Evolutionary conservation across 2,329 filamentous ascomycete species (phyloP).

Genomic region (Hypoxylon sp.): DNA sequence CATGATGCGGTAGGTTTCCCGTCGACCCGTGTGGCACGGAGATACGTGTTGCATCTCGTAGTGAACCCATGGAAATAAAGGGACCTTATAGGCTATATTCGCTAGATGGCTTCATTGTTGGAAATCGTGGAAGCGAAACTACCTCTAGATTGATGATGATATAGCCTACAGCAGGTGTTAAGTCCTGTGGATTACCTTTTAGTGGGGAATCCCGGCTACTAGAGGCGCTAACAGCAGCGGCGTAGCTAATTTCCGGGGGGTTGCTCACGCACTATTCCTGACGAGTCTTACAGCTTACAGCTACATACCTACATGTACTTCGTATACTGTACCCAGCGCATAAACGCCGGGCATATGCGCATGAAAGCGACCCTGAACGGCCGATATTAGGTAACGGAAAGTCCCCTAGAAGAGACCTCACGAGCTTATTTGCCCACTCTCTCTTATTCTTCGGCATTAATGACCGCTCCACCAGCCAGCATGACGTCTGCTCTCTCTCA

Average conservation of each 20-base stretch:
- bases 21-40: too few species aligned
- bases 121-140: too few species aligned
- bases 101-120: too few species aligned
- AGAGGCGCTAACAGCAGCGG: conserved; percentile 17
- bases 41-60: too few species aligned
- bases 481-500: background rate
- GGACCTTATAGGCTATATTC: too few species aligned
- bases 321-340: too few species aligned
- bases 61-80: too few species aligned
- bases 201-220: background rate
- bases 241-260: conserved; percentile 1
- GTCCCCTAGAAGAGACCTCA: background rate
- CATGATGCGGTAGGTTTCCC: too few species aligned
- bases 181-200: background rate
- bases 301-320: too few species aligned
- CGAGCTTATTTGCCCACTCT: too few species aligned
- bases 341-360: too few species aligned
- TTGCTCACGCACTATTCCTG: background rate
- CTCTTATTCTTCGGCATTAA: background rate
- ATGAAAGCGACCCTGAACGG: conserved; percentile 5
- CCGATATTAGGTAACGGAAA: conserved; percentile 9
- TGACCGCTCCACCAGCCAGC: background rate
- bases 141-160: background rate
- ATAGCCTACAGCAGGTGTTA: background rate
- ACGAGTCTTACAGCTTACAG: background rate